Percentiles rank a stretch among this genome's conserved stretches.
phyloP scores from a whole-genome alignment of 169 alveolate species.

The Toxoplasma gondii region DNA sequence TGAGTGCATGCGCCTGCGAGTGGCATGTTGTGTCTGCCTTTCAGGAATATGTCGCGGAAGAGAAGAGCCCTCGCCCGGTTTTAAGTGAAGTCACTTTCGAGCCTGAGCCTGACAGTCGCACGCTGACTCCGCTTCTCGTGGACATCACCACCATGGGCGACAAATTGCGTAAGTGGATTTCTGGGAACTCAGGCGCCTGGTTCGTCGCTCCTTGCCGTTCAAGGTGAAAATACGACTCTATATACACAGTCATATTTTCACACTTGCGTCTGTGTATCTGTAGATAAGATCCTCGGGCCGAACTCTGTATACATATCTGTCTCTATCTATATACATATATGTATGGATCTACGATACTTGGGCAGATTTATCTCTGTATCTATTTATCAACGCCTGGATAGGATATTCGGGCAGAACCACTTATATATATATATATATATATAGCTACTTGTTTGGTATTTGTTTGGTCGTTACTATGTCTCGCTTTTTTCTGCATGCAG shows the following conservation, averaged over 20 bases:
- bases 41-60: not conserved
- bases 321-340: not conserved
- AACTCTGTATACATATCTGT: not conserved
- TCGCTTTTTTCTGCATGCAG: not conserved
- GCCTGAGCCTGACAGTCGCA: conserved; percentile 54
- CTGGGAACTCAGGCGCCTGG: not conserved
- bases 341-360: not conserved
- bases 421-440: too few relatives aligned
- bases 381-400: too few relatives aligned
- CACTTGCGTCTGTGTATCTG: too few relatives aligned
- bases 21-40: not conserved
- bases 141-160: conserved; percentile 58
- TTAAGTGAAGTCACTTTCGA: not conserved
- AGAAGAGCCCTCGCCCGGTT: not conserved
- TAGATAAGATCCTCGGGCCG: too few relatives aligned
- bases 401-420: too few relatives aligned
- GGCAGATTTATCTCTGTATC: too few relatives aligned
- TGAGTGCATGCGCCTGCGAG: too few relatives aligned
- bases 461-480: not conserved
- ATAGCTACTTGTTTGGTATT: not conserved
- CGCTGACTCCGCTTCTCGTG: conserved; percentile 58
- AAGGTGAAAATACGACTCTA: too few relatives aligned
- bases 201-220: too few relatives aligned
- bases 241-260: too few relatives aligned
- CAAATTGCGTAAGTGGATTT: conserved; percentile 50